Evolutionary conservation across 139 green algal species (phyloP).

Genomic region (Chlorella sp.): DNA sequence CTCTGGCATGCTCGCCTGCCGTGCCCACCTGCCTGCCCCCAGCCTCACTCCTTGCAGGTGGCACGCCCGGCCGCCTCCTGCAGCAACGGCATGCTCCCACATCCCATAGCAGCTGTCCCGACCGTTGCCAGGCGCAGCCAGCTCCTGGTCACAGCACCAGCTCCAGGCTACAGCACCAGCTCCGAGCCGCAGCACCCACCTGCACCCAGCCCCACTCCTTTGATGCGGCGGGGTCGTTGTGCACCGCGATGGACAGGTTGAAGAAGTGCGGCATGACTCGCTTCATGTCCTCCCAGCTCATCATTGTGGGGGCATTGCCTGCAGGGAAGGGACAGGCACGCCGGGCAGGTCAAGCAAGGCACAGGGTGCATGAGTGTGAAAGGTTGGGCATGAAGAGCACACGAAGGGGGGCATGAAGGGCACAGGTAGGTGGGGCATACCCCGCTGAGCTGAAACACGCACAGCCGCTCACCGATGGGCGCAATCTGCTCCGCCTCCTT

Average conservation of each 20-base stretch:
- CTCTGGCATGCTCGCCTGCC: too few relatives aligned
- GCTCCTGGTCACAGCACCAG: not conserved
- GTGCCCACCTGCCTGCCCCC: not conserved
- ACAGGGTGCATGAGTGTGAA: not conserved
- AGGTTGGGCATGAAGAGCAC: not conserved
- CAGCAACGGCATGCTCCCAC: not conserved
- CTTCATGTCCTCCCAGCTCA: constrained; percentile 80
- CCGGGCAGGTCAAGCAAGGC: too few relatives aligned
- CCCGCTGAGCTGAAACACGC: too few relatives aligned
- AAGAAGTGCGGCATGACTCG: constrained; percentile 84
- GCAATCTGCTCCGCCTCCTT: constrained; percentile 77
- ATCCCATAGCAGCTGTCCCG: too few relatives aligned
- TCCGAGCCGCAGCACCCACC: constrained; percentile 49
- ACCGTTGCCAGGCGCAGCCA: too few relatives aligned
- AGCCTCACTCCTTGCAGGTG: not conserved
- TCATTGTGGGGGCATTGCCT: constrained; percentile 87
- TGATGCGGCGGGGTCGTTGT: constrained; percentile 86
- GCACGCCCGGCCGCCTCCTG: not conserved
- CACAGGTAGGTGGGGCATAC: too few relatives aligned
- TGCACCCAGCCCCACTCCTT: constrained; percentile 87
- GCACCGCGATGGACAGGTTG: constrained; percentile 91
- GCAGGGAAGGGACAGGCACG: not conserved
- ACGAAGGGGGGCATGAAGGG: too few relatives aligned
- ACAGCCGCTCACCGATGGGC: constrained; percentile 64
- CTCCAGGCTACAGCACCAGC: not conserved